Evolutionary conservation across 2,329 filamentous ascomycete species (phyloP), one percentile per base, ranked within the genome.

Genomic region (Phaeomoniella chlamydospora): DNA sequence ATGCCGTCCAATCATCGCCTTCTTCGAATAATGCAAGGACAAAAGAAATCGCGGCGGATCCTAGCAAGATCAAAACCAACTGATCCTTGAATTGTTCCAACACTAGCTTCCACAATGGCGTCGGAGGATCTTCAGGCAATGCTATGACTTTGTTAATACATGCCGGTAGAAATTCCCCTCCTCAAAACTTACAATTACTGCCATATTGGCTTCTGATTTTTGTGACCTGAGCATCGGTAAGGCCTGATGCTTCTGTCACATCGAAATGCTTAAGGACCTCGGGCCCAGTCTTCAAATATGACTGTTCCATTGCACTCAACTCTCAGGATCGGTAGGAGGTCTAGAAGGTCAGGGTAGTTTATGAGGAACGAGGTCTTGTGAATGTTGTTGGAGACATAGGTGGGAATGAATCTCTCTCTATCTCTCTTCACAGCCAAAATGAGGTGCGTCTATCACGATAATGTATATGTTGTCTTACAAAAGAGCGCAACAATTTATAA

Each of bases 41-140:
- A 55, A 98, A 96, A 2, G 90, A 96, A 22, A 98, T 79, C 14
- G 80, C 85, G 9, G 90, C 90, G 26, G 88, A 96, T 37, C 77
- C 90, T 34, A 98, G 73, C 15, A 98, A 70, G 49, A 98, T 98
- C 37, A 98, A 73, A 47, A 98, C 90, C 33, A 98, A 75, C 61
- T 98, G 90, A 56, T 98, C 90, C 62, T 98, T 94, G 72, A 98
- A 98, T 59, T 98, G 90, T 63, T 98, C 90, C 40, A 98, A 72
- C 38, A 98, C 84, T 43, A 98, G 77, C 62, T 96, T 75, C 90
- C 88, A 98, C 33, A 98, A 58, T 29, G 90, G 90, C 18, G 90
- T 98, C 3, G 90, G 86, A 37, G 90, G 90, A 45, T 98, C 90
- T 64, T 98, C 90, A 32, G 75, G 72, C 38, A 84, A 68, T 38